These are phyloP conservation scores for Moringa oleifera DNA, from an alignment of 345 rosid genomes.

Conservation along the genomic window DNA sequence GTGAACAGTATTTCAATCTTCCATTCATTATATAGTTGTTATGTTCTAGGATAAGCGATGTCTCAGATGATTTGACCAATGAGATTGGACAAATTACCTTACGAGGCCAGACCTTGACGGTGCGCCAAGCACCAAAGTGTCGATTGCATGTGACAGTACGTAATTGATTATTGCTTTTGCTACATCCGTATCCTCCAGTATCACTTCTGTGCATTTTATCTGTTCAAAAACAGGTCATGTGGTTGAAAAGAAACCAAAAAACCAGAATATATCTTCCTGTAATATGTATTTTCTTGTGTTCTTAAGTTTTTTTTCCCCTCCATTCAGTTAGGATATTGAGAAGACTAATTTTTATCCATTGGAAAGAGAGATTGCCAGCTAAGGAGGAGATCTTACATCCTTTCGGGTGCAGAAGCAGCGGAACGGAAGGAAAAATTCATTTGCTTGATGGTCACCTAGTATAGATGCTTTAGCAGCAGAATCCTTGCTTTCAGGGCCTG, in stretches of 20 bases:
- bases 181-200: slow-evolving; percentile 47
- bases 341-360: neutral
- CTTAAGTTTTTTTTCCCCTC: too few relatives aligned
- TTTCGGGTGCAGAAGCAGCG: slow-evolving; percentile 81
- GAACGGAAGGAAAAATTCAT: slow-evolving; percentile 72
- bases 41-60: too few relatives aligned
- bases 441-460: slow-evolving; percentile 29
- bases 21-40: too few relatives aligned
- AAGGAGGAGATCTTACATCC: slow-evolving; percentile 37
- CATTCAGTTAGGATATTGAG: neutral
- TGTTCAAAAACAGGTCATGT: slow-evolving; percentile 18
- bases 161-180: slow-evolving; percentile 52
- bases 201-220: slow-evolving; percentile 60
- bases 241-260: neutral
- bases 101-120: slow-evolving; percentile 49
- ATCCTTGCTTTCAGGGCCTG: slow-evolving; percentile 32
- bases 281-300: neutral
- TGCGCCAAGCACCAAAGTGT: slow-evolving; percentile 50
- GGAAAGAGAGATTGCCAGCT: neutral
- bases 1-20: neutral
- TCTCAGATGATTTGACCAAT: too few relatives aligned
- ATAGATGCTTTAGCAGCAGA: slow-evolving; percentile 19
- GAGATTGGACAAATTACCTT: slow-evolving; percentile 37
- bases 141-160: slow-evolving; percentile 25
- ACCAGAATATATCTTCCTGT: too few relatives aligned